Evolutionary conservation across 2,329 filamentous ascomycete genomes (phyloP).

Genomic region (Cladobotryum mycophilum): DNA sequence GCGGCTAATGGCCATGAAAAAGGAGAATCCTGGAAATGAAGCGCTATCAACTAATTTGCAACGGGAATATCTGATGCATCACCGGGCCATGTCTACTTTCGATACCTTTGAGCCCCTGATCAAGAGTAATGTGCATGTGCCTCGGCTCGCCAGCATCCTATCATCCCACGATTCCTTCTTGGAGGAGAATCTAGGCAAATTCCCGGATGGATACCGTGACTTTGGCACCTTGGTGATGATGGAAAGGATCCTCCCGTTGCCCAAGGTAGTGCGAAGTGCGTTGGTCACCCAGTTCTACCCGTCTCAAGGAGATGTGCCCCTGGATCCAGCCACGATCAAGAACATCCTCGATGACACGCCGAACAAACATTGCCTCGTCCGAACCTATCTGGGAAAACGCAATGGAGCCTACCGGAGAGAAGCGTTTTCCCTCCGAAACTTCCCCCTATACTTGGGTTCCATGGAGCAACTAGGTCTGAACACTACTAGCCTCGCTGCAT

Average conservation of each 20-base stretch:
- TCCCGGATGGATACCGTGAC: constrained; percentile 8
- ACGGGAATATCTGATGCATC: constrained; percentile 10
- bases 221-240: constrained; percentile 10
- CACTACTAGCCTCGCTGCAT: constrained; percentile 9
- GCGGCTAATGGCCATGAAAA: constrained; percentile 11
- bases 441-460: constrained; percentile 8
- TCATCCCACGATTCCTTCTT: neutral
- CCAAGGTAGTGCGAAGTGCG: constrained; percentile 14
- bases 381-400: constrained; percentile 16
- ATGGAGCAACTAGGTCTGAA: constrained; percentile 13
- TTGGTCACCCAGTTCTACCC: constrained; percentile 14
- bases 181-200: constrained; percentile 1
- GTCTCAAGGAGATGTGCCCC: neutral
- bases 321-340: neutral
- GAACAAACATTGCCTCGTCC: constrained; percentile 19
- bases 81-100: constrained; percentile 7
- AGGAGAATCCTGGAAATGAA: constrained; percentile 15
- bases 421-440: constrained; percentile 9
- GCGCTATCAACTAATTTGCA: constrained; percentile 3
- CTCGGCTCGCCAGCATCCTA: neutral
- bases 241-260: constrained; percentile 17
- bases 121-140: neutral
- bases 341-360: constrained; percentile 5
- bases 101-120: neutral
- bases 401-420: neutral